Evolutionary conservation across 2,329 filamentous ascomycete species (phyloP), one percentile per base, ranked within the genome.

Genomic region (Ramichloridium luteum): DNA sequence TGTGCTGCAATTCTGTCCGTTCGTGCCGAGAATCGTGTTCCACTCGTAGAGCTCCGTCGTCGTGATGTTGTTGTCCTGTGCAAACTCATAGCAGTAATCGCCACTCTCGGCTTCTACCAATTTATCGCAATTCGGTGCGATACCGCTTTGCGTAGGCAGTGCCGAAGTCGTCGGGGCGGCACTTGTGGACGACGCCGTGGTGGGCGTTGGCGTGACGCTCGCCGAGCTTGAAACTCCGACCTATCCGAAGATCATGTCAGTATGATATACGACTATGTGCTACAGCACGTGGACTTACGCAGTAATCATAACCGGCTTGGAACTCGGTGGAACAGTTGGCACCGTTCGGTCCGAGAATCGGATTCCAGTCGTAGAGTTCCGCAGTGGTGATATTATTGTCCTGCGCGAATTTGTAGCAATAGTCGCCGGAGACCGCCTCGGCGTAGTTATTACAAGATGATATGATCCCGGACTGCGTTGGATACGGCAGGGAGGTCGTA

Each of bases 341-440:
- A 15, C 44, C 42, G 16, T 38, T 37, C 6, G 15, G 31, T 2
- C 45, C 50, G 3, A 55, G 35, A 3, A 50, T 40, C 5, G 39
- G 12, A 31, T 55, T 55, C 50, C 50, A 55, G 2, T 35, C 32
- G 27, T 53, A 53, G 5, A 54, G 37, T n/a, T 51, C 31, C 6
- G 31, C 30, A 9, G 40, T 36, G 6, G 38, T 42, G 25, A 54
- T 47, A 23, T 43, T 39, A 30, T 49, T 44, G 13, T 37, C 27
- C 12, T 33, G 27, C 2, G 50, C 50, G 18, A 54, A 52, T 4
- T 34, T 31, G 2, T 18, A 32, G 34, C 54, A 57, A 14, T 26
- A 39, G 15, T 48, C 43, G 2, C 50, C 51, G 2, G 27, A n/a
- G 13, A 36, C 16, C 6, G 49, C 46, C 30, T 34, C 25, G 11